Base-by-base conservation (phyloP, 345 rosid genomes). In the Rhodamnia rubescens region DNA sequence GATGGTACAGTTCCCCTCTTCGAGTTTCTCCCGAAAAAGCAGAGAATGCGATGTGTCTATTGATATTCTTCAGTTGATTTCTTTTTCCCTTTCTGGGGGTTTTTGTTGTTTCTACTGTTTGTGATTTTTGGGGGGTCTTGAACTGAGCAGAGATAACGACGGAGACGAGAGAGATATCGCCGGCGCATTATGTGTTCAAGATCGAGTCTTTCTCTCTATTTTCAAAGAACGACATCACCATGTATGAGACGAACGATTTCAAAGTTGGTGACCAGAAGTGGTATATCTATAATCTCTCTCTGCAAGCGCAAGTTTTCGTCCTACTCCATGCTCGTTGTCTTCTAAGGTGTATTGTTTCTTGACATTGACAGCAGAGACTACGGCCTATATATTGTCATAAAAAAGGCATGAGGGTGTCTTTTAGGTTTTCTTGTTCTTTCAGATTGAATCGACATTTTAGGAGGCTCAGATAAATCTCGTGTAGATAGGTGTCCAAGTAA, bases 181-280 rank as follows among this genome's bases (percentile, higher is more conserved):
- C 47, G 47, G 78, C 78, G 0, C 78, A 36, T 69, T 36, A 69
- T 69, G 47, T 36, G 54, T 0, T 84, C 1, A 84, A 85, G 53
- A 42, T 74, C 52, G 36, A 85, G 83, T 40, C 36, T 26, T 85
- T 75, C 53, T 42, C 86, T 32, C 0, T 47, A 10, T 0, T 58
- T 0, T 84, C 54, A 0, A n/a, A 27, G 9, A 84, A 0, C 81
- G 40, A 0, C 15, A 49, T 0, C 20, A 47, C n/a, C 42, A 49
- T 40, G 32, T 58, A 56, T 59, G 2, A 84, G 20, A 84, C 53
- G n/a, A 47, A 21, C 13, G 21, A 84, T 6, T 84, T 84, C 51
- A 18, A 16, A 40, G 85, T 64, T 3, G 74, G 80, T 44, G 83
- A n/a, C 78, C 78, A 69, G 47, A 69, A 18, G 47, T 32, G 47